phyloP scores from a whole-genome alignment of 495 filamentous ascomycete genomes.

The Penicillium coffeae region DNA sequence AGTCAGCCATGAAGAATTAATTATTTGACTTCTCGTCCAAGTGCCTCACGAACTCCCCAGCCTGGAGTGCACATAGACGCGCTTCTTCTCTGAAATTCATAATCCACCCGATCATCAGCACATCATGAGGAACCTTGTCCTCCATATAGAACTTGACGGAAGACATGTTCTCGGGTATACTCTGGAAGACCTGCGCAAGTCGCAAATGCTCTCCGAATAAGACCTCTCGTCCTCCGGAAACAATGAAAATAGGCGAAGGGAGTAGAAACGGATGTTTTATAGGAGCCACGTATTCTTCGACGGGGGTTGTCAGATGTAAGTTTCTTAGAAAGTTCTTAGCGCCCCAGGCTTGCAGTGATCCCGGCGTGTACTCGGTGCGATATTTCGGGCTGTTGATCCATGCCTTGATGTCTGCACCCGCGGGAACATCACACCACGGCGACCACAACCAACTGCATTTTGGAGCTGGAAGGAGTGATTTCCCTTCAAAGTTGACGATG shows the following conservation, averaged over 20 bases:
- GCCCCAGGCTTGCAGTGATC: constrained; percentile 32
- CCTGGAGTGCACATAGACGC: constrained; percentile 20
- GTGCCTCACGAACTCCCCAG: constrained; percentile 28
- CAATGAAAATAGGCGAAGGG: constrained; percentile 31
- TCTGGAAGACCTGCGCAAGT: constrained; percentile 26
- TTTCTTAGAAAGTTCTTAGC: constrained; percentile 20
- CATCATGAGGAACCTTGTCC: constrained; percentile 34
- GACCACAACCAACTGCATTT: constrained; percentile 31
- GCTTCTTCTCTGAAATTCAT: constrained; percentile 30
- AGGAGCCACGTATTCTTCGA: constrained; percentile 28
- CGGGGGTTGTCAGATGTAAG: constrained; percentile 11
- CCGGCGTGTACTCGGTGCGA: constrained; percentile 32
- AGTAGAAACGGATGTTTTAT: constrained; percentile 33
- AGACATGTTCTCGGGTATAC: constrained; percentile 14
- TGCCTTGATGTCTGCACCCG: not conserved
- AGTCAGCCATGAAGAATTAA: too few species aligned
- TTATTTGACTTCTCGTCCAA: not conserved
- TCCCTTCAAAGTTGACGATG: constrained; percentile 9
- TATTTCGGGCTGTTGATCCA: constrained; percentile 28
- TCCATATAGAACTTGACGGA: constrained; percentile 29
- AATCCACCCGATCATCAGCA: constrained; percentile 30
- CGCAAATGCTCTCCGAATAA: constrained; percentile 30
- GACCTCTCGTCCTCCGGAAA: constrained; percentile 38
- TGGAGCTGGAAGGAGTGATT: constrained; percentile 13
- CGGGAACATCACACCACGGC: constrained; percentile 35